Percentiles rank a stretch among this genome's conserved stretches.
Conservation (phyloP, 1,284 basidiomycete species). For the Microbotryomycetes sp. region DNA sequence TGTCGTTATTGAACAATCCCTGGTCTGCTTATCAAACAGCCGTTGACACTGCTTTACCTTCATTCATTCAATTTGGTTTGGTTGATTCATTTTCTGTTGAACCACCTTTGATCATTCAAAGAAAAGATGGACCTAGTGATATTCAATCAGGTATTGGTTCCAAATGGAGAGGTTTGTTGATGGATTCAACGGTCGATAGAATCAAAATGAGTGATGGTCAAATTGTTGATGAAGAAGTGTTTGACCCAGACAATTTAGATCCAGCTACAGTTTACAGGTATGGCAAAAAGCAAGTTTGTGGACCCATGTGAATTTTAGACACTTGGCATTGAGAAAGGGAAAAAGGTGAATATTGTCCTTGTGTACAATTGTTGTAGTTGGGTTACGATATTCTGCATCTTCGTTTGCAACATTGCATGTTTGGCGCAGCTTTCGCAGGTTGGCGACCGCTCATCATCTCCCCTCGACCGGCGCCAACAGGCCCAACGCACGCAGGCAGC, state of each 20-base stretch:
- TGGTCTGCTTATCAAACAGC: slow-evolving; percentile 40
- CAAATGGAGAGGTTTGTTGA: slow-evolving; percentile 39
- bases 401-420: no score
- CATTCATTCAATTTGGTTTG: slow-evolving; percentile 50
- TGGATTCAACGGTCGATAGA: slow-evolving; percentile 41
- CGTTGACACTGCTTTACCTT: slow-evolving; percentile 52
- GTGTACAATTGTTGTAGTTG: no score
- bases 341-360: no score
- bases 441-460: no score
- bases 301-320: no score
- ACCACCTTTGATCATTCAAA: slow-evolving; percentile 40
- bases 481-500: no score
- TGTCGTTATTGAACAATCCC: slow-evolving; percentile 36
- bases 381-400: no score
- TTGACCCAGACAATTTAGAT: slow-evolving; percentile 26
- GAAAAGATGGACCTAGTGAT: slow-evolving; percentile 40
- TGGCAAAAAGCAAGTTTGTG: slow-evolving; percentile 1
- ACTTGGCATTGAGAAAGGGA: no score
- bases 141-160: slow-evolving; percentile 40
- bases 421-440: no score
- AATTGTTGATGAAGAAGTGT: slow-evolving; percentile 29
- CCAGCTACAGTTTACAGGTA: slow-evolving; percentile 31
- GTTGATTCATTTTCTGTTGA: slow-evolving; percentile 41
- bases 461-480: no score
- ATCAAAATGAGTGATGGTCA: slow-evolving; percentile 33